A percentile compares a stretch with the other conserved stretches of the same genome.
Conservation (phyloP, 768 basidiomycete genomes). For the Leccinellum rugosiceps region DNA sequence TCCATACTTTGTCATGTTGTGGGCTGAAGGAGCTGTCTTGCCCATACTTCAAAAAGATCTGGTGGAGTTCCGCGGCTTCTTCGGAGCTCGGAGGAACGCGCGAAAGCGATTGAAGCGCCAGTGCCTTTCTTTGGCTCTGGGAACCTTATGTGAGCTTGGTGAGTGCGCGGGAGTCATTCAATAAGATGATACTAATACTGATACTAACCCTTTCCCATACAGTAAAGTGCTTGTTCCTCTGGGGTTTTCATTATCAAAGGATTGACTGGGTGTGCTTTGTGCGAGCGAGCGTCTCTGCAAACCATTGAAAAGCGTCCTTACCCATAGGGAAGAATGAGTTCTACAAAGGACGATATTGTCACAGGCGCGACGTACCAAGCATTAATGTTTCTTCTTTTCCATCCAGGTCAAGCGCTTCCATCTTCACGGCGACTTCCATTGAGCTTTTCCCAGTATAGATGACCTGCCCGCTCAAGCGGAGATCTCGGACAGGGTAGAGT, state of each 20-base stretch:
- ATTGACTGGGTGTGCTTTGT: constrained; percentile 62
- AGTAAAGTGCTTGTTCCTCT: constrained; percentile 60
- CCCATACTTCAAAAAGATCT: constrained; percentile 61
- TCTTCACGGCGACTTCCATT: constrained; percentile 84
- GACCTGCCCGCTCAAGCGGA: constrained; percentile 76
- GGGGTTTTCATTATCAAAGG: constrained; percentile 54
- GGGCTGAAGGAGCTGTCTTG: constrained; percentile 33
- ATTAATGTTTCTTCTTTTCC: constrained; percentile 55
- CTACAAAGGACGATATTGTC: background rate
- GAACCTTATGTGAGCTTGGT: constrained; percentile 41
- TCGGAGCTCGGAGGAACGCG: constrained; percentile 70
- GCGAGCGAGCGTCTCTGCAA: constrained; percentile 67
- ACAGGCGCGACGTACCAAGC: constrained; percentile 45
- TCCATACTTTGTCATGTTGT: constrained; percentile 55
- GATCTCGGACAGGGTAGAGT: constrained; percentile 58
- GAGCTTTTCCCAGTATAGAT: constrained; percentile 74
- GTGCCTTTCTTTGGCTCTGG: constrained; percentile 53
- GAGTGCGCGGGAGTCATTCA: background rate
- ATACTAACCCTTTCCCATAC: constrained; percentile 68
- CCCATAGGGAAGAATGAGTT: background rate
- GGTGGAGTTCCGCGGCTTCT: constrained; percentile 68
- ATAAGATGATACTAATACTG: no score
- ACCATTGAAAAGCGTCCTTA: constrained; percentile 92
- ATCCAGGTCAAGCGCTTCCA: constrained; percentile 60
- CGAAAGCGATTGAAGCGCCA: constrained; percentile 56